Conservation (phyloP, 2,329 filamentous ascomycete species). For the Taxawa tesnikishii region DNA sequence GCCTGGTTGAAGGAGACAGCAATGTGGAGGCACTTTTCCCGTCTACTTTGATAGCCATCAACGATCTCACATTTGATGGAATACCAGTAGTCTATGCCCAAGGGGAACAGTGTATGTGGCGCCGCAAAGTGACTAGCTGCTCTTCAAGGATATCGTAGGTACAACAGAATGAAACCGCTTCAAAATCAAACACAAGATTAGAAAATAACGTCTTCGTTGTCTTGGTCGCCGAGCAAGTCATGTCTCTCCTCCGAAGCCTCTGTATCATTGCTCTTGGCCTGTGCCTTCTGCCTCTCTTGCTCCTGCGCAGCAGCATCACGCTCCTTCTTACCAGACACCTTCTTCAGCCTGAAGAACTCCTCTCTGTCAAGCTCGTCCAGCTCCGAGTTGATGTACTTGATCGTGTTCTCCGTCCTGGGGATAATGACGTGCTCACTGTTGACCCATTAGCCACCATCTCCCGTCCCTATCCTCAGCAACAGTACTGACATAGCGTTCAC, state of each 20-base stretch:
- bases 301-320: conserved; percentile 31
- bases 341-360: conserved; percentile 96
- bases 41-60: too few relatives aligned
- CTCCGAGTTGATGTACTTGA: conserved; percentile 99
- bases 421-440: conserved; percentile 84
- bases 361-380: conserved; percentile 94
- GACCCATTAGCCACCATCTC: too few relatives aligned
- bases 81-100: too few relatives aligned
- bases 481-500: conserved; percentile 78
- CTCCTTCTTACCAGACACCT: conserved; percentile 65
- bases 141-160: not conserved
- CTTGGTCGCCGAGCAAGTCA: conserved; percentile 22
- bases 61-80: too few relatives aligned
- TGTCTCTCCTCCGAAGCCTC: conserved; percentile 9
- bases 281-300: conserved; percentile 10
- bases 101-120: too few relatives aligned
- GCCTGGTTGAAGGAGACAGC: too few relatives aligned
- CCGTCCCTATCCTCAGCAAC: not conserved
- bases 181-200: conserved; percentile 10
- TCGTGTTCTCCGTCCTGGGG: conserved; percentile 96
- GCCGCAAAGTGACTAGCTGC: not conserved
- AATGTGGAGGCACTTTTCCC: too few relatives aligned
- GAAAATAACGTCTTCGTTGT: conserved; percentile 19
- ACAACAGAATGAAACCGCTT: not conserved
- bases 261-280: conserved; percentile 8